phyloP scores from a whole-genome alignment of 768 basidiomycete genomes.

The Kwoniella pini region DNA sequence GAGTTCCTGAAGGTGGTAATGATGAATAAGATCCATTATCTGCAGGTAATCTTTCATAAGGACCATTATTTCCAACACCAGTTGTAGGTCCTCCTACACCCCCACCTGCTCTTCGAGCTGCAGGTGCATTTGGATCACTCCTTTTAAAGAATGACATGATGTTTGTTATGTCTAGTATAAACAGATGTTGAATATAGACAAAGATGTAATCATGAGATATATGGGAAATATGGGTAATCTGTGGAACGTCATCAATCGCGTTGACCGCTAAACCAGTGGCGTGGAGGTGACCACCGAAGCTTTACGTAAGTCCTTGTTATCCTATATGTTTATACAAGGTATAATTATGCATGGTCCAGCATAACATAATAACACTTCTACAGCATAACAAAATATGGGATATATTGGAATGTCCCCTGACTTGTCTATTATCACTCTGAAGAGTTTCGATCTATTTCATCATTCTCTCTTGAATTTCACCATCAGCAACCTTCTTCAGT shows the following conservation, averaged over 20 bases:
- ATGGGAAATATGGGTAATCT: background rate
- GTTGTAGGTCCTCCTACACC: background rate
- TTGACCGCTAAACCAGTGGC: background rate
- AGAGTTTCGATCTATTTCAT: slow-evolving; percentile 4
- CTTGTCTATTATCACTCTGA: background rate
- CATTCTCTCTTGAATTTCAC: slow-evolving; percentile 58
- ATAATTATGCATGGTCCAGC: background rate
- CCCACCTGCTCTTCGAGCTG: slow-evolving; percentile 36
- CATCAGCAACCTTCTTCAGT: slow-evolving; percentile 75
- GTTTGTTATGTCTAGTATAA: background rate
- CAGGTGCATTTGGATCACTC: slow-evolving; percentile 43
- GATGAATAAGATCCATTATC: slow-evolving; percentile 36
- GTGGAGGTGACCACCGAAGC: background rate
- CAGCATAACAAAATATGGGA: too few species aligned
- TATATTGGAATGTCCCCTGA: slow-evolving; percentile 1
- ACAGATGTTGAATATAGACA: background rate
- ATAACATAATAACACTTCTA: slow-evolving; percentile 3
- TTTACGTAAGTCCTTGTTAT: background rate
- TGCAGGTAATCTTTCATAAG: slow-evolving; percentile 45
- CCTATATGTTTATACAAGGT: background rate
- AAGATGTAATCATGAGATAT: background rate
- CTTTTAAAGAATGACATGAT: slow-evolving; percentile 52
- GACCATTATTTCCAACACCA: slow-evolving; percentile 14
- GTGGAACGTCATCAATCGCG: background rate
- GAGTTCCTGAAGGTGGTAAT: slow-evolving; percentile 5